Evolutionary conservation across 805 yeast genomes (phyloP).

Genomic region (Saccharomycopsis babjevae): DNA sequence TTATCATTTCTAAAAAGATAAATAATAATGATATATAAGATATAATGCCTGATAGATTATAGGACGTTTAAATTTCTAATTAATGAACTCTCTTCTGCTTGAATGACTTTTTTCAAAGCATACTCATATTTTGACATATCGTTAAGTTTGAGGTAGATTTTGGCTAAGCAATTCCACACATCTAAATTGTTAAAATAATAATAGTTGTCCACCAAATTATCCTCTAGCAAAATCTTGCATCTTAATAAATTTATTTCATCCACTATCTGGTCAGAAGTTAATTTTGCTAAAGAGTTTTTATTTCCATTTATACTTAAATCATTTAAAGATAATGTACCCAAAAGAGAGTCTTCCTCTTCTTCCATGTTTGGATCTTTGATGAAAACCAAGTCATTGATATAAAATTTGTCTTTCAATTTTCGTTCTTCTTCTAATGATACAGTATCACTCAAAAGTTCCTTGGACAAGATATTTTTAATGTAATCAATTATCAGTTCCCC

Average conservation of each 20-base stretch:
- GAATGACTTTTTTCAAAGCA: slow-evolving; percentile 12
- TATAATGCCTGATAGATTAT: background rate
- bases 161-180: slow-evolving; percentile 9
- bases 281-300: slow-evolving; percentile 5
- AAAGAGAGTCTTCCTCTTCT: background rate
- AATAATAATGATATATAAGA: background rate
- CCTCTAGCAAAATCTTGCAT: slow-evolving; percentile 11
- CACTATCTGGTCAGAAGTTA: background rate
- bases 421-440: background rate
- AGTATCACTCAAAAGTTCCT: background rate
- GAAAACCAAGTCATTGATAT: slow-evolving; percentile 1
- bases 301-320: slow-evolving; percentile 3
- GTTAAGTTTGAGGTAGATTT: slow-evolving; percentile 7
- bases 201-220: slow-evolving; percentile 11
- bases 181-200: slow-evolving; percentile 6
- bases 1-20: background rate
- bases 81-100: slow-evolving; percentile 7
- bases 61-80: slow-evolving; percentile 9
- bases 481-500: background rate
- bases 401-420: background rate
- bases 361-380: background rate
- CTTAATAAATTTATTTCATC: slow-evolving; percentile 2
- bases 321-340: background rate
- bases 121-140: slow-evolving; percentile 6
- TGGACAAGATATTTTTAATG: background rate